phyloP scores from a whole-genome alignment of 1,284 basidiomycete genomes.

The Mycosarcoma mackinlayi region DNA sequence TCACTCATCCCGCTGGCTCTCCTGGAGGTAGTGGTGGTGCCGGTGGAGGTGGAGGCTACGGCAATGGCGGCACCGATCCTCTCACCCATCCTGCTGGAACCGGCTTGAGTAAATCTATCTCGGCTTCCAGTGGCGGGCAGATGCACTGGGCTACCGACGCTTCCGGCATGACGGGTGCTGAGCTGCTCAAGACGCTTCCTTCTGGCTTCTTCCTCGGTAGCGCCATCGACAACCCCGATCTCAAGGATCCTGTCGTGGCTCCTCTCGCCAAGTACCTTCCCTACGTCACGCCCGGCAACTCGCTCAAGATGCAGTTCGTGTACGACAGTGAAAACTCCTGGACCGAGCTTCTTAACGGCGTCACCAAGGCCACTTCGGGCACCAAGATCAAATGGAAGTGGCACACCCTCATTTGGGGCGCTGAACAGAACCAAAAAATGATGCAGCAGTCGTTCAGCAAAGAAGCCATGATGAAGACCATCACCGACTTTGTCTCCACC shows the following conservation, averaged over 20 bases:
- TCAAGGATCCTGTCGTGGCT: slow-evolving; percentile 24
- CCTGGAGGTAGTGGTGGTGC: neutral
- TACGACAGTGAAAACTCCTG: slow-evolving; percentile 36
- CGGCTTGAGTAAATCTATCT: neutral
- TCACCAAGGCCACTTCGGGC: slow-evolving; percentile 16
- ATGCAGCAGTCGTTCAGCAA: slow-evolving; percentile 41
- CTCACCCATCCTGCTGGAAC: slow-evolving; percentile 22
- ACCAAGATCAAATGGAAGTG: slow-evolving; percentile 27
- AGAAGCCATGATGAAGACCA: slow-evolving; percentile 49
- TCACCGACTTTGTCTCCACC: slow-evolving; percentile 40
- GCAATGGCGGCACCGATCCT: slow-evolving; percentile 20
- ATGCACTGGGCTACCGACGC: slow-evolving; percentile 39
- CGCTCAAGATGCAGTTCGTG: slow-evolving; percentile 37
- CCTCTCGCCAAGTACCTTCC: slow-evolving; percentile 26
- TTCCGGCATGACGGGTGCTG: slow-evolving; percentile 34
- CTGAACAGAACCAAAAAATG: slow-evolving; percentile 28
- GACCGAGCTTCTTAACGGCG: slow-evolving; percentile 26
- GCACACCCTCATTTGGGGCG: slow-evolving; percentile 45
- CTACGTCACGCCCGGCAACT: slow-evolving; percentile 27
- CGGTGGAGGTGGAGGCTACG: slow-evolving; percentile 6
- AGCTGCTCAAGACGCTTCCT: slow-evolving; percentile 22
- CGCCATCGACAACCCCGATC: slow-evolving; percentile 31
- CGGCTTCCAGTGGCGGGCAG: slow-evolving; percentile 23
- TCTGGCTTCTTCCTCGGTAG: slow-evolving; percentile 38
- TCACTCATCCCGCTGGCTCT: neutral